Evolutionary conservation across 495 filamentous ascomycete species (phyloP).

Genomic region (Daldinia caldariorum): DNA sequence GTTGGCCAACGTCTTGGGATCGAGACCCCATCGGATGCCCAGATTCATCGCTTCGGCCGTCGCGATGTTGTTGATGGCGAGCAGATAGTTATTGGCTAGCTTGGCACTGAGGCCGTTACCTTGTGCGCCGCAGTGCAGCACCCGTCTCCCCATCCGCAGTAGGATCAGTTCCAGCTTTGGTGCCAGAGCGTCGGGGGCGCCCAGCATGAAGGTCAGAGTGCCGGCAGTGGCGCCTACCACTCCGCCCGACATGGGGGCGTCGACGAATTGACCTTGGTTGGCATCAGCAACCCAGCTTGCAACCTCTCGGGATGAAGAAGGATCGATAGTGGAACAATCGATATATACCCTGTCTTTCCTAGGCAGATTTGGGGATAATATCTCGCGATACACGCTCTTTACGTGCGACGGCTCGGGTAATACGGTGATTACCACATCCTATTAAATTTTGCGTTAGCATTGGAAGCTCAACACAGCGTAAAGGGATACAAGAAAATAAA

Average conservation of each 20-base stretch:
- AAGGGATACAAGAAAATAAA: not conserved
- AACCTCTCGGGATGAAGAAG: slow-evolving; percentile 74
- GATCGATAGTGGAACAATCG: slow-evolving; percentile 88
- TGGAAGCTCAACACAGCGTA: not conserved
- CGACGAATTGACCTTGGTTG: slow-evolving; percentile 69
- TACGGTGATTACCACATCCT: slow-evolving; percentile 83
- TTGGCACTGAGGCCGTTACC: slow-evolving; percentile 86
- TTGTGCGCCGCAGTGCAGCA: slow-evolving; percentile 82
- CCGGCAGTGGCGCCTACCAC: slow-evolving; percentile 82
- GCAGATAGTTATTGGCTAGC: slow-evolving; percentile 91
- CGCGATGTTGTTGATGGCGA: slow-evolving; percentile 92
- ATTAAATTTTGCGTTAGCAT: slow-evolving; percentile 34
- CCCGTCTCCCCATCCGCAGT: slow-evolving; percentile 80
- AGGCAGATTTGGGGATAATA: slow-evolving; percentile 64
- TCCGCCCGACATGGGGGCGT: slow-evolving; percentile 87
- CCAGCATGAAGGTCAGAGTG: slow-evolving; percentile 88
- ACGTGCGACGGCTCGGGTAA: slow-evolving; percentile 85
- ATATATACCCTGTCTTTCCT: slow-evolving; percentile 72
- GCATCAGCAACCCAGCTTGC: slow-evolving; percentile 68
- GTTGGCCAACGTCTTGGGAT: slow-evolving; percentile 77
- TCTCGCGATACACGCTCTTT: slow-evolving; percentile 72
- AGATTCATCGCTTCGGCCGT: slow-evolving; percentile 94
- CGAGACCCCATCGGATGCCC: slow-evolving; percentile 83
- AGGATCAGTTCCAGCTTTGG: slow-evolving; percentile 70
- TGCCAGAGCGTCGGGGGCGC: slow-evolving; percentile 68